Base-by-base conservation (phyloP, 2,329 filamentous ascomycete genomes). In the Sporothrix pseudoabietina region DNA sequence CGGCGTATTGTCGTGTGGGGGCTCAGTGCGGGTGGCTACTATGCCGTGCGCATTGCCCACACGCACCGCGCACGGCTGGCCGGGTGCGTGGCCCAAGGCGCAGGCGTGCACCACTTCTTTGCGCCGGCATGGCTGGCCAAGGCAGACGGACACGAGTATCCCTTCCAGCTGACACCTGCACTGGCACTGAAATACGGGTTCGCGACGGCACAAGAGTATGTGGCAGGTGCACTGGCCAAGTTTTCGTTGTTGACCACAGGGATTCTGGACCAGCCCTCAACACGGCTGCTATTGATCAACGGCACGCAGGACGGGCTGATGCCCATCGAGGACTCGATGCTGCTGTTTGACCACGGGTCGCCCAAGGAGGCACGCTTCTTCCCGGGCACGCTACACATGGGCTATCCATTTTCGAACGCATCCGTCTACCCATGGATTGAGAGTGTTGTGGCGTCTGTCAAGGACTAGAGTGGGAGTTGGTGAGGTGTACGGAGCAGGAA, bases 311-410 rank as follows among this genome's bases (percentile, higher is more conserved):
- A 92, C 76, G 89, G 89, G 0, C 80, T 91, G 61, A 90, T 91
- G 84, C 90, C 90, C 0, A 90, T 92, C 73, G 90, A 92, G 78
- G 90, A 92, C 78, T 89, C 85, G 16, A 86, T 90, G 81, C 81
- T 92, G 70, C 81, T 91, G 71, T 87, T 90, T 76, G 88, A 91
- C 79, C 85, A 91, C 76, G 90, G 90, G 2, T 85, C 83, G 44
- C 88, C 88, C 14, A 92, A 92, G 81, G 89, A 91, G 80, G 88
- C 84, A 12, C 84, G 89, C 68, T 90, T 91, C 80, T 90, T 91
- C 75, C 81, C 85, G 0, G 86, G 87, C 0, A 82, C 87, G 44
- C 78, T 90, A 75, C 90, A 92, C 77, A 92, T 91, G 90, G 90
- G 90, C 14, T 92, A 92, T 78, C 90, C 90, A 4, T 79, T 84